Evolutionary conservation across 225 moss, liverwort and hornwort genomes (phyloP).

Genomic region (Marchantia paleacea): DNA sequence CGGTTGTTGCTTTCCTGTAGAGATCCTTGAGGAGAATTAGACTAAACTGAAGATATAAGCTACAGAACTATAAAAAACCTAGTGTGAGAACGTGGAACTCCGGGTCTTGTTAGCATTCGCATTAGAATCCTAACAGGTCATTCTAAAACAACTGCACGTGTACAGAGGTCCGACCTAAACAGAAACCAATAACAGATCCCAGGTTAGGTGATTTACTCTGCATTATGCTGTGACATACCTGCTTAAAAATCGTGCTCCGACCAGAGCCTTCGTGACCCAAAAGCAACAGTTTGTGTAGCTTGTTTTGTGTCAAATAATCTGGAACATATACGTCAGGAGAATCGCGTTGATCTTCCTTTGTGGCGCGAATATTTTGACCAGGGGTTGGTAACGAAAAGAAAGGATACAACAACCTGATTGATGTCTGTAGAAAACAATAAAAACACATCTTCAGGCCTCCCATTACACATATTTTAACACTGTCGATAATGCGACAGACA

Average conservation of each 20-base stretch:
- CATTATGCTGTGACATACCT: conserved; percentile 42
- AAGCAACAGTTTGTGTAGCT: conserved; percentile 86
- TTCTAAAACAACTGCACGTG: too few species aligned
- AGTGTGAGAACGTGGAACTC: too few species aligned
- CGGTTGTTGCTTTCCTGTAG: too few species aligned
- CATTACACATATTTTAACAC: background rate
- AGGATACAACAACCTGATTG: conserved; percentile 86
- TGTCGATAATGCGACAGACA: background rate
- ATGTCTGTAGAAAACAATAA: conserved; percentile 51
- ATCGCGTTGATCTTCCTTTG: conserved; percentile 41
- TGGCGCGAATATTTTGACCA: conserved; percentile 45
- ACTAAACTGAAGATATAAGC: too few species aligned
- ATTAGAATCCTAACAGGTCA: too few species aligned
- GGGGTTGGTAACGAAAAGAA: conserved; percentile 95
- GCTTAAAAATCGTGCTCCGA: conserved; percentile 94
- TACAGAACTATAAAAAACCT: too few species aligned
- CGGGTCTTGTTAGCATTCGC: too few species aligned
- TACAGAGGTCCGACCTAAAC: too few species aligned
- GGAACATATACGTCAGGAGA: conserved; percentile 51
- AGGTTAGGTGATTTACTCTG: background rate
- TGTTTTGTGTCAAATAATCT: conserved; percentile 56
- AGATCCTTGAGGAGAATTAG: too few species aligned
- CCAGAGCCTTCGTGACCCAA: conserved; percentile 95
- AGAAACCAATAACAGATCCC: too few species aligned
- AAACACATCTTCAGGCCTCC: background rate